Evolutionary conservation across 2,329 filamentous ascomycete species (phyloP).

Genomic region (Colletotrichum gigasporum): DNA sequence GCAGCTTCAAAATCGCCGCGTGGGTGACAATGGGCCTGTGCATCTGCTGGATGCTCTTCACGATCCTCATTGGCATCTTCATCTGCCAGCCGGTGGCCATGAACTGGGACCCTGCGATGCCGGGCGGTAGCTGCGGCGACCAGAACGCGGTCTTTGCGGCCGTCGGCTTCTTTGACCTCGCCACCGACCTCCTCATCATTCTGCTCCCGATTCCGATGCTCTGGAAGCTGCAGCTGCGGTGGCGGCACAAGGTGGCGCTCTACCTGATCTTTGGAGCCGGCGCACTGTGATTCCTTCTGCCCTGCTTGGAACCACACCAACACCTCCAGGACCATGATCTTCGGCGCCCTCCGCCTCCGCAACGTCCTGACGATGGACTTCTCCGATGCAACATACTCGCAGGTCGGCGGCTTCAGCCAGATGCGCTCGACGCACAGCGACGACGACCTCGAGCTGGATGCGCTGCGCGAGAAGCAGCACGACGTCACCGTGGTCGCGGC

Average conservation of each 20-base stretch:
- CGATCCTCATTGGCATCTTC: slow-evolving; percentile 29
- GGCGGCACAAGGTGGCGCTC: slow-evolving; percentile 41
- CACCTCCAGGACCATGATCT: too few species aligned
- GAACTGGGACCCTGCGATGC: slow-evolving; percentile 44
- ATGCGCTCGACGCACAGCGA: slow-evolving; percentile 1
- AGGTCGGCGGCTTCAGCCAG: slow-evolving; percentile 25
- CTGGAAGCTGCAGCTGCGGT: slow-evolving; percentile 38
- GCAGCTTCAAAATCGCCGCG: neutral
- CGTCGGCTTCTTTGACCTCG: slow-evolving; percentile 41
- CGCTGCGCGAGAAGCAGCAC: neutral
- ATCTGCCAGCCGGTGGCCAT: slow-evolving; percentile 46
- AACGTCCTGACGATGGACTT: slow-evolving; percentile 35
- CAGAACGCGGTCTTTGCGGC: slow-evolving; percentile 38
- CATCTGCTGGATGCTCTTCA: slow-evolving; percentile 3
- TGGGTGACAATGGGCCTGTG: neutral
- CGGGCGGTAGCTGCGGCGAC: slow-evolving; percentile 44
- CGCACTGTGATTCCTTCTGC: slow-evolving; percentile 37
- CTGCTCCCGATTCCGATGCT: slow-evolving; percentile 43
- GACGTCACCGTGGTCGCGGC: neutral
- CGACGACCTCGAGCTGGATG: neutral
- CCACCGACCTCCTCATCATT: slow-evolving; percentile 42
- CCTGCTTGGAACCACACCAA: too few species aligned
- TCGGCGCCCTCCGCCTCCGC: neutral
- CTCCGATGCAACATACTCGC: slow-evolving; percentile 35
- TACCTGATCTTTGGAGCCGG: slow-evolving; percentile 41